Conservation (phyloP, 345 rosid species). For the Arabidopsis arenosa region DNA sequence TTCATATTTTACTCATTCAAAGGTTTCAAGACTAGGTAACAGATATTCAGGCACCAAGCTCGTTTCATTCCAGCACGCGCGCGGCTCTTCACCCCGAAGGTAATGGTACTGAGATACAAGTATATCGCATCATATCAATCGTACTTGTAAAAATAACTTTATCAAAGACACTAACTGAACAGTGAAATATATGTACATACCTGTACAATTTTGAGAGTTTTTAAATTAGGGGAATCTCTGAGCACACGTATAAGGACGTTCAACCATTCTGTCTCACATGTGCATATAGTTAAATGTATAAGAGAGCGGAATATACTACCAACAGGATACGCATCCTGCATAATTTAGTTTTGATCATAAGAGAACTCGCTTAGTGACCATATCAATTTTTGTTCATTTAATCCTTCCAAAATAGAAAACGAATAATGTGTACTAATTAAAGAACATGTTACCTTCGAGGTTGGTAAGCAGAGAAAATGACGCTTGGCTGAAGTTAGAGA, state of each 20-base stretch:
- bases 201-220: background rate
- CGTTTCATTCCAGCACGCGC: slow-evolving; percentile 5
- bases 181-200: background rate
- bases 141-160: background rate
- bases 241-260: slow-evolving; percentile 7
- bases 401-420: background rate
- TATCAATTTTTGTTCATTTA: background rate
- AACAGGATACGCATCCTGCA: slow-evolving; percentile 1
- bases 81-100: background rate
- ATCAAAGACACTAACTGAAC: background rate
- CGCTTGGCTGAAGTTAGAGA: background rate
- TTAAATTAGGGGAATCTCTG: background rate
- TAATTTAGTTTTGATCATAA: background rate
- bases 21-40: slow-evolving; percentile 1
- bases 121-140: background rate
- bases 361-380: background rate
- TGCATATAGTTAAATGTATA: background rate
- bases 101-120: background rate
- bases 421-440: background rate
- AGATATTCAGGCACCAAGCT: slow-evolving; percentile 8
- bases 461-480: slow-evolving; percentile 1
- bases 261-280: slow-evolving; percentile 17
- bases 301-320: background rate
- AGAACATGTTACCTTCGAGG: slow-evolving; percentile 4
- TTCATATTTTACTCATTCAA: background rate